Percentiles rank a stretch among this genome's conserved stretches.
phyloP scores from a whole-genome alignment of 2,329 filamentous ascomycete species.

The Akanthomyces muscarius region DNA sequence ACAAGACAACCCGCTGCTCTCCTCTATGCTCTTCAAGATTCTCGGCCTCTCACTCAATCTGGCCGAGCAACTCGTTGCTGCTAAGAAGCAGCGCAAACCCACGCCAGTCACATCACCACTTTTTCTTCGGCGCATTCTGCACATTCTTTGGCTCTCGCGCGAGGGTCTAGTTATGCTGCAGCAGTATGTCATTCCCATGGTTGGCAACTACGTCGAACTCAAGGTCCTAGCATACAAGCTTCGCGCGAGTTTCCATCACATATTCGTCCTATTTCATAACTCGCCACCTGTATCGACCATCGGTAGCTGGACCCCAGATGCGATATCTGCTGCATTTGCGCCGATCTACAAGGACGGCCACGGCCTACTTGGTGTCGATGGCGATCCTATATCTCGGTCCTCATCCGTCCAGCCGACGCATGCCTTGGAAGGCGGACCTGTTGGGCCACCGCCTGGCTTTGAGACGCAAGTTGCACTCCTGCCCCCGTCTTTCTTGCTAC shows the following conservation, averaged over 20 bases:
- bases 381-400: constrained; percentile 38
- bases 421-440: constrained; percentile 54
- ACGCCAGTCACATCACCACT: constrained; percentile 75
- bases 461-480: constrained; percentile 35
- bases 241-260: constrained; percentile 90
- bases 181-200: constrained; percentile 80
- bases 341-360: constrained; percentile 38
- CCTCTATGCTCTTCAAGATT: constrained; percentile 81
- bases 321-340: constrained; percentile 34
- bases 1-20: constrained; percentile 72
- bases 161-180: constrained; percentile 89
- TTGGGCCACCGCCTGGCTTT: constrained; percentile 55
- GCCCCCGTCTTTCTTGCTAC: constrained; percentile 72
- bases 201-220: constrained; percentile 72
- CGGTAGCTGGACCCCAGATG: constrained; percentile 48
- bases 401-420: constrained; percentile 47
- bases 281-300: constrained; percentile 69
- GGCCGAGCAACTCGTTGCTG: constrained; percentile 75
- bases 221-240: constrained; percentile 90
- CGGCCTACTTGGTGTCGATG: constrained; percentile 44
- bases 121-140: constrained; percentile 74
- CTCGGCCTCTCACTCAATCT: constrained; percentile 87
- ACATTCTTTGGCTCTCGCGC: constrained; percentile 92
- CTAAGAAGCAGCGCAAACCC: constrained; percentile 77
- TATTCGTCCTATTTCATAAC: constrained; percentile 95